Base-by-base conservation (phyloP, 2,329 filamentous ascomycete genomes). In the Leptosphaerulina australis region DNA sequence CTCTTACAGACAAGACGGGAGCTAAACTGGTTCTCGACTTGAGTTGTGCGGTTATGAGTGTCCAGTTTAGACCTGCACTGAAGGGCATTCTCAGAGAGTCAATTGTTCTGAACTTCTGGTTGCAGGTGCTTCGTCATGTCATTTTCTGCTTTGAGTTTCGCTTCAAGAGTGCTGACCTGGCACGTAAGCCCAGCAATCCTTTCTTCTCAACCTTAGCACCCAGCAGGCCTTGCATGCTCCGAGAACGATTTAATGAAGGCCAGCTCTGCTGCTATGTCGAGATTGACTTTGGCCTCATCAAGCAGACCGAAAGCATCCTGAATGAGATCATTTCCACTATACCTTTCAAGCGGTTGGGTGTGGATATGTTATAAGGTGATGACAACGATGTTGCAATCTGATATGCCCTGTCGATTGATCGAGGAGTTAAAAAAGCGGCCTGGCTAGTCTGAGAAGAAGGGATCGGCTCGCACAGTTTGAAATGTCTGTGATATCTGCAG, bases 111-210 rank as follows among this genome's bases (percentile, higher is more conserved):
- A 12, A 48, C 36, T 37, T 63, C 50, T 63, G 63, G 68, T 44
- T 63, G 58, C 17, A 68, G 36, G 36, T 66, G 62, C 40, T 57
- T 56, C 22, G 66, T 60, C 28, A 79, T 66, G 21, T 71, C 74
- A 52, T 74, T 78, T 63, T 81, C 79, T 47, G 81, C 76, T 63
- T 84, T 80, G 31, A 76, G 69, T 64, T 85, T 81, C 11, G 78
- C 77, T 64, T 85, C 80, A 26, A 88, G 67, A 10, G 73, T 74
- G 4, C 70, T 72, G 79, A 95, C 77, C 60, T 87, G 75, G 66
- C 88, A 76, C 76, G 86, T 81, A 73, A 96, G 73, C 70, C 88
- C 77, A 70, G 79, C 72, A 68, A 88, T 76, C 74, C 85, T 75
- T 67, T 83, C 72, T 76, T 93, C 86, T 56, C 85, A 86, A 4